Evolutionary conservation across 345 rosid genomes (phyloP).

Genomic region (Barbarea vulgaris): DNA sequence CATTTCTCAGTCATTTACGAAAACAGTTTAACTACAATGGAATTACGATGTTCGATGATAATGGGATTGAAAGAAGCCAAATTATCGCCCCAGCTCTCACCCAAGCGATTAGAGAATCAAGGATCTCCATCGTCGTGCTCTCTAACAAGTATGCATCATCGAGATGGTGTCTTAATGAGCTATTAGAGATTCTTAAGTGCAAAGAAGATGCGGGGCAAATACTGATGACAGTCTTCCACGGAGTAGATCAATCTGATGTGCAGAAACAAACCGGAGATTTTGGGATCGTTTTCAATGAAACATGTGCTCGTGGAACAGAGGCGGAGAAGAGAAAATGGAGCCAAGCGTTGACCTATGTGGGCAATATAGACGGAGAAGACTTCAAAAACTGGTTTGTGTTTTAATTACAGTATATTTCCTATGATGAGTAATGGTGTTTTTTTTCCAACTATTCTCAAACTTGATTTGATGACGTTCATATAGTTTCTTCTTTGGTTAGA

Average conservation of each 20-base stretch:
- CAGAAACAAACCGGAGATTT: neutral
- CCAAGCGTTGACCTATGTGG: neutral
- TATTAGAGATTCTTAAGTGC: neutral
- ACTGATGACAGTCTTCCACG: neutral
- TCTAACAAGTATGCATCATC: slow-evolving; percentile 12
- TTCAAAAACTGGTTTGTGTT: neutral
- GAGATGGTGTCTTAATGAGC: neutral
- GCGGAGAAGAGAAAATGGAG: neutral
- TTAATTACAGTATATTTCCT: neutral
- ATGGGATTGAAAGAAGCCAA: neutral
- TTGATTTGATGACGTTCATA: neutral
- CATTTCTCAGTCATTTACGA: slow-evolving; percentile 11
- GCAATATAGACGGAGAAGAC: neutral
- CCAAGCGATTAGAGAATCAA: neutral
- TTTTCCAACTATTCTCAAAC: neutral
- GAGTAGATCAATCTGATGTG: neutral
- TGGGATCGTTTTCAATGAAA: neutral
- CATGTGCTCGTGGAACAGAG: neutral
- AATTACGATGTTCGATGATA: neutral
- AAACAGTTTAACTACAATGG: neutral
- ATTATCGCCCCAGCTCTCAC: neutral
- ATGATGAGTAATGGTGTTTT: neutral
- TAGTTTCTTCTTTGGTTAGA: no score
- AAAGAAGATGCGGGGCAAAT: neutral
- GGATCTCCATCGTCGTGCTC: neutral